Base-by-base conservation (phyloP, 140 eudicot genomes). In the Oenanthe javanica region DNA sequence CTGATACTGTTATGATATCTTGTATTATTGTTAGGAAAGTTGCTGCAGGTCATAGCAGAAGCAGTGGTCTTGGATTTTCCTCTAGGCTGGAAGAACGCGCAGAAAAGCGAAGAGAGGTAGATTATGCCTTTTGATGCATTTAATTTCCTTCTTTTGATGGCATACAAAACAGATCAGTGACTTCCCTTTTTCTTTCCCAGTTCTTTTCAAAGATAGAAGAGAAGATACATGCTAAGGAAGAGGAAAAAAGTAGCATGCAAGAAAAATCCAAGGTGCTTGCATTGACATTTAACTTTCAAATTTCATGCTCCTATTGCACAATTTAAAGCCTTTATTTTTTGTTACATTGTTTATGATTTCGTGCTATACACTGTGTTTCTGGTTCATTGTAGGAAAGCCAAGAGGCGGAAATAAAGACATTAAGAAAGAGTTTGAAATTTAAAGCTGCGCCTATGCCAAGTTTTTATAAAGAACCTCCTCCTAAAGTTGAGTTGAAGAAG, bases 391-490 rank as follows among this genome's bases (percentile, higher is more conserved):
- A 95, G 99, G 98, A 92, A 85, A 90, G 78, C 85, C 97, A 90
- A 82, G 93, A 92, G 86, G 96, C 86, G 4, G 99, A 92, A 79
- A 86, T 92, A 66, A 95, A 89, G 90, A 85, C 85, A 79, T 82
- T 92, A 72, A 84, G 99, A 82, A 95, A 93, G 89, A 95, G 91
- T 78, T 87, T 92, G 90, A 84, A 83, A 50, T 95, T 93, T 84
- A 96, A 89, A 93, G 99, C 99, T 57, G 75, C 89, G 47, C 99
- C 98, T 0, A 86, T 96, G 96, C 99, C 99, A 79, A 86, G 78
- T 69, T 96, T 95, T 90, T 95, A 95, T 84, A 92, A 91, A 84
- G 92, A 89, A 52, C 97, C 97, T 57, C 97, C 97, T 83, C 97
- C 96, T 0, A 95, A 90, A 88, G 82, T 81, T 40, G 97, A 95